Base-by-base conservation (phyloP, 768 basidiomycete genomes). In the Mycena amicta region DNA sequence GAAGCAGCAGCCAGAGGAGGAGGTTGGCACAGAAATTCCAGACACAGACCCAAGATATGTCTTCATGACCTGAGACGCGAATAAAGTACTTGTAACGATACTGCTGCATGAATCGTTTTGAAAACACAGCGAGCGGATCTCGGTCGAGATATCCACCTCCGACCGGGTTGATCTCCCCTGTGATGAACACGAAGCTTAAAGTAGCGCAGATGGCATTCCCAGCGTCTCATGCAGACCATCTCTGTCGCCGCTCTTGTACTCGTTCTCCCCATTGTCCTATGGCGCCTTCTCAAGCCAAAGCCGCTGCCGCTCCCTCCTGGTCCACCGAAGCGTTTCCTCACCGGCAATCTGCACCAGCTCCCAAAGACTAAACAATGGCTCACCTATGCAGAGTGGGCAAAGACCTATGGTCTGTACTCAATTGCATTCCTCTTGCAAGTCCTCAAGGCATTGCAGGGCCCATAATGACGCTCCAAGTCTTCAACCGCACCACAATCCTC, bases 41-140 rank as follows among this genome's bases (percentile, higher is more conserved):
- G 83, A 84, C 67, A 71, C 72, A 28, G 82, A 83, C 62, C 76
- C 77, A n/a, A 75, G 80, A 54, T 83, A 80, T 67, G 74, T 79
- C 29, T 84, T 82, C 66, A 81, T 81, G 80, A 81, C 81, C 29
- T 77, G 62, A 72, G 12, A n/a, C n/a, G n/a, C n/a, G n/a, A n/a
- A n/a, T n/a, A n/a, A n/a, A n/a, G n/a, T n/a, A n/a, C n/a, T n/a
- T n/a, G n/a, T n/a, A n/a, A n/a, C n/a, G n/a, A n/a, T n/a, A n/a
- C n/a, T n/a, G n/a, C n/a, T n/a, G n/a, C n/a, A n/a, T n/a, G n/a
- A n/a, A n/a, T n/a, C n/a, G n/a, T n/a, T n/a, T n/a, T n/a, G n/a
- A n/a, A n/a, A n/a, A n/a, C n/a, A n/a, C n/a, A n/a, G n/a, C n/a
- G n/a, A n/a, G n/a, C n/a, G n/a, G n/a, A n/a, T n/a, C n/a, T n/a